A percentile compares a stretch with the other conserved stretches of the same genome.
Evolutionary conservation across 345 rosid genomes (phyloP).

Genomic region (Syzygium aromaticum): DNA sequence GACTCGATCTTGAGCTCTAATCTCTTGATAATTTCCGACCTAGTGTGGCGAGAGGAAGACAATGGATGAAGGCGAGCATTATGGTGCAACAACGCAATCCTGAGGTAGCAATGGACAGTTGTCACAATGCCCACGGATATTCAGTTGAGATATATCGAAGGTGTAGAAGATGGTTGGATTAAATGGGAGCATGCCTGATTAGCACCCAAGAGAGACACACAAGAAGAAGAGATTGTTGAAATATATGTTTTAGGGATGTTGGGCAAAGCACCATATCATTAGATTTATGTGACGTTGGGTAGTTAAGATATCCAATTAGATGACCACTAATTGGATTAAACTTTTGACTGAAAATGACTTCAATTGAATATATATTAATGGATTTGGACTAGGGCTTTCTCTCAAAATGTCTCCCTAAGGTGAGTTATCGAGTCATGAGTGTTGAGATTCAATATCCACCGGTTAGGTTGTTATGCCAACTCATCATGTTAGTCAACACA

Average conservation of each 20-base stretch:
- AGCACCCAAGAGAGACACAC: background rate
- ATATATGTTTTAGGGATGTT: background rate
- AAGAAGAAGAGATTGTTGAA: background rate
- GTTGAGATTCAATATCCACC: background rate
- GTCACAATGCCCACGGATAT: background rate
- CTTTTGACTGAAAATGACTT: background rate
- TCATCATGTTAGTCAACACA: background rate
- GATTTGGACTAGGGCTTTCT: background rate
- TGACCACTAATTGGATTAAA: fast-evolving
- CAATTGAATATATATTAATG: background rate
- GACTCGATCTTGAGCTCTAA: background rate
- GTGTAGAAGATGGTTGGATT: background rate
- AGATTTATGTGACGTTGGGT: background rate
- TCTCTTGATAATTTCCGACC: background rate
- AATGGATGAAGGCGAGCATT: background rate
- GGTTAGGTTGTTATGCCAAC: background rate
- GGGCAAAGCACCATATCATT: background rate
- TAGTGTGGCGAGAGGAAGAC: background rate
- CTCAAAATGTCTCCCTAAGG: background rate
- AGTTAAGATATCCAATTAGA: background rate
- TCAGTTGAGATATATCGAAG: background rate
- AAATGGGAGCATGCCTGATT: background rate
- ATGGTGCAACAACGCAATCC: background rate
- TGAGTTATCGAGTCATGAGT: background rate
- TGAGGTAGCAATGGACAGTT: background rate